Evolutionary conservation across 2,329 filamentous ascomycete genomes (phyloP).

Genomic region (Colletotrichum karsti): DNA sequence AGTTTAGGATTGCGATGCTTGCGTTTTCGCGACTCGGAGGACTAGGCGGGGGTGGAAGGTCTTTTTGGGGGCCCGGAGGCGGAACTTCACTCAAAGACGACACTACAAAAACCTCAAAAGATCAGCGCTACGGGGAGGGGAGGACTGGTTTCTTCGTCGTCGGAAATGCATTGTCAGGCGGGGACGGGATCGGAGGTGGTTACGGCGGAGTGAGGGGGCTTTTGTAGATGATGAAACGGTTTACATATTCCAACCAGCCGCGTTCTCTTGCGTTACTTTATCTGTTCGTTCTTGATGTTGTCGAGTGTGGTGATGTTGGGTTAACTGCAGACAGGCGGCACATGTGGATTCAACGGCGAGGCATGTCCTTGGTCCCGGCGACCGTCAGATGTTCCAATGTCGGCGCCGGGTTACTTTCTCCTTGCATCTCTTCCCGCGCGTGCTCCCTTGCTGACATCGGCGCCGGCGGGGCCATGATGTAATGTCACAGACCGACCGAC

Average conservation of each 20-base stretch:
- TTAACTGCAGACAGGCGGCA: too few relatives aligned
- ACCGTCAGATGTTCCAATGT: too few relatives aligned
- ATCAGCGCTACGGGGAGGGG: background rate
- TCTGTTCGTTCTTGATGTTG: background rate
- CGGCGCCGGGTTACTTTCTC: background rate
- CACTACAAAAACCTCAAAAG: constrained; percentile 1
- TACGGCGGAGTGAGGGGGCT: constrained; percentile 16
- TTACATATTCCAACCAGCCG: constrained; percentile 26
- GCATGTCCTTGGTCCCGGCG: too few relatives aligned
- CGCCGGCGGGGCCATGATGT: background rate
- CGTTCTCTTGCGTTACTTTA: constrained; percentile 5
- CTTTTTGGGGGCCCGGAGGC: constrained; percentile 14
- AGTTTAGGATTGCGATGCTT: constrained; percentile 31
- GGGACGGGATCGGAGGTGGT: constrained; percentile 9
- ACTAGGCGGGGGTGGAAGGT: constrained; percentile 10
- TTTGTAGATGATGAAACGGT: constrained; percentile 30
- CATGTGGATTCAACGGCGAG: too few relatives aligned
- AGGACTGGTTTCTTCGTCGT: constrained; percentile 1
- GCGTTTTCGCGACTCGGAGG: constrained; percentile 27
- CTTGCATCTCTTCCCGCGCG: background rate
- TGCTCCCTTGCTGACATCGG: background rate
- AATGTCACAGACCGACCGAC: background rate
- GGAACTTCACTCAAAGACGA: constrained; percentile 19
- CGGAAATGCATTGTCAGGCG: constrained; percentile 21
- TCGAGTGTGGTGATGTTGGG: background rate